Evolutionary conservation across 306 rosid genomes (phyloP), one percentile per base, ranked within the genome.

Genomic region (Gleditsia sinensis): DNA sequence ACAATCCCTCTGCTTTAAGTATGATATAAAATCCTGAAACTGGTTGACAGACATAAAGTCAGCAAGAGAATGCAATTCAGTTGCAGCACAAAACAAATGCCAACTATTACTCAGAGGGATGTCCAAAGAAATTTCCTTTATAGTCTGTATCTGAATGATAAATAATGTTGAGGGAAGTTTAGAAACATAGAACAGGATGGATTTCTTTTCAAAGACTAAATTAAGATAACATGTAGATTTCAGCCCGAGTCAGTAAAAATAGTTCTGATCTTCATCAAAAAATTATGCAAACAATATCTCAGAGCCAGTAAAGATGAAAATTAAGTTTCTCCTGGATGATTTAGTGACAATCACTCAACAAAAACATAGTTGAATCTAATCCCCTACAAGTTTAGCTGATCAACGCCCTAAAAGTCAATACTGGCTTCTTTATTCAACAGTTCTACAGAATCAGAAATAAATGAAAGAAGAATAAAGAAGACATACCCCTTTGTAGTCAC

Each of bases 1-100:
- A 80, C 98, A 94, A 40, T 88, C 98, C 82, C 93, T 94, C 88
- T 91, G 97, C 90, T 94, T 90, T 78, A 94, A 85, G 88, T 94
- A 94, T 46, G 90, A 75, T 78, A 90, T 56, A 65, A 91, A 91
- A 84, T 90, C 98, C 96, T 91, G 98, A 88, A 91, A 91, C 98
- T 94, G 96, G 75, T 83, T 21, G 53, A 51, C 54, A 80, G 42
- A 72, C 33, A 69, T 14, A 3, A 69, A 69, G 80, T 75, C 86
- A 67, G 63, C 54, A 42, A 42, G 19, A 43, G 12, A 63, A 66
- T 50, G 65, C 50, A 67, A 50, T 33, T 51, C 50, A 39, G n/a
- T 49, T 13, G 14, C 60, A 43, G 39, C 54, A 51, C 21, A 9
- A 24, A 53, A 61, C 12, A 59, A 62, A 36, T 21, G 73, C 42